Evolutionary conservation across 2,329 filamentous ascomycete species (phyloP).

Genomic region (Colletotrichum eleusines): DNA sequence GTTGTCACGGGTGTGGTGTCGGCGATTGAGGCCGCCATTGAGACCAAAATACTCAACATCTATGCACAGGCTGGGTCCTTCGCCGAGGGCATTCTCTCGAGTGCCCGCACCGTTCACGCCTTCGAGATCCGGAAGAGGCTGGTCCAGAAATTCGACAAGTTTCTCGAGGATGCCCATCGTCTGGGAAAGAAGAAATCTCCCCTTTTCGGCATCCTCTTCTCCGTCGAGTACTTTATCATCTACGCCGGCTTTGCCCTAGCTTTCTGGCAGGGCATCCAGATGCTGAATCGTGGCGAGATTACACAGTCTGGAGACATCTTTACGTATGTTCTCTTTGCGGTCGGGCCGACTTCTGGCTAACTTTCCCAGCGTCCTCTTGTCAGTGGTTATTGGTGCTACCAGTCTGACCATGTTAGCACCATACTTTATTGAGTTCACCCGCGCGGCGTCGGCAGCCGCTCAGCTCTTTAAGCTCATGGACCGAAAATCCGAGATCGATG

Average conservation of each 20-base stretch:
- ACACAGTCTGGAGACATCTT: slow-evolving; percentile 54
- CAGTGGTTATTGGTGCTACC: slow-evolving; percentile 54
- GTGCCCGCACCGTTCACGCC: slow-evolving; percentile 57
- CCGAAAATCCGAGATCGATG: slow-evolving; percentile 52
- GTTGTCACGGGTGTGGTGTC: slow-evolving; percentile 49
- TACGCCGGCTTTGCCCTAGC: slow-evolving; percentile 57
- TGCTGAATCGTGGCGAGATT: slow-evolving; percentile 54
- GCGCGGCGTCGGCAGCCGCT: slow-evolving; percentile 52
- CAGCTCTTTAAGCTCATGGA: slow-evolving; percentile 56
- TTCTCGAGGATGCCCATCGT: slow-evolving; percentile 52
- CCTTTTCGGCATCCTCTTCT: slow-evolving; percentile 55
- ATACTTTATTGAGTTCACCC: slow-evolving; percentile 54
- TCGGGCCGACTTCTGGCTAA: background rate
- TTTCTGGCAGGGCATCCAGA: slow-evolving; percentile 59
- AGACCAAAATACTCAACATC: slow-evolving; percentile 52
- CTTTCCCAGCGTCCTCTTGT: slow-evolving; percentile 51
- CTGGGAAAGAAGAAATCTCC: slow-evolving; percentile 55
- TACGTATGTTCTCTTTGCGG: slow-evolving; percentile 46
- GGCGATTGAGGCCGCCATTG: slow-evolving; percentile 47
- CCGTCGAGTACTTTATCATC: slow-evolving; percentile 55
- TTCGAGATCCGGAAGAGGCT: slow-evolving; percentile 56
- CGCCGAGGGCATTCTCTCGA: slow-evolving; percentile 53
- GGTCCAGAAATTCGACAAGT: slow-evolving; percentile 54
- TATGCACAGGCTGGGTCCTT: slow-evolving; percentile 52
- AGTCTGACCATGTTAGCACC: slow-evolving; percentile 54